Evolutionary conservation across 163 green algal species (phyloP).

Genomic region (Chloromonas sp.): DNA sequence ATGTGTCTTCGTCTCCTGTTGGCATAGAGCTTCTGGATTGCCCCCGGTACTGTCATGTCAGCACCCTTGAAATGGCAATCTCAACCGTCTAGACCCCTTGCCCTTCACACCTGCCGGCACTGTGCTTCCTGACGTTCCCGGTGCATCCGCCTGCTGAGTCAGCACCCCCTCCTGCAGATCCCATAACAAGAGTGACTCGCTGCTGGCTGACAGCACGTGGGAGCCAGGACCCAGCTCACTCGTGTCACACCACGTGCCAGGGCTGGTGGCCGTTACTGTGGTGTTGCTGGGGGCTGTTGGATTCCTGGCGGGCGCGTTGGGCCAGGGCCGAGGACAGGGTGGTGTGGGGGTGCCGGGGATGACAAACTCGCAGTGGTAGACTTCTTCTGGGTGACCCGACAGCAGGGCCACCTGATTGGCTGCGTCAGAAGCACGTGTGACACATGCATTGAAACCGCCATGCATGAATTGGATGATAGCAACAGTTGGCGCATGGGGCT

Average conservation of each 20-base stretch:
- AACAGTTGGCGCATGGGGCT: neutral
- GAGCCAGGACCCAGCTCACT: neutral
- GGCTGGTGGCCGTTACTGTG: neutral
- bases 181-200: constrained; percentile 45
- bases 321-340: neutral
- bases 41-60: too few species aligned
- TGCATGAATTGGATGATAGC: too few species aligned
- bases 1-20: too few species aligned
- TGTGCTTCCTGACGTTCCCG: constrained; percentile 26
- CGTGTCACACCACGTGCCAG: neutral
- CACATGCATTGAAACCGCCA: neutral
- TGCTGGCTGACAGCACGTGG: constrained; percentile 32
- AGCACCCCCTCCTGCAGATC: constrained; percentile 24
- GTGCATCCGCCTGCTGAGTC: constrained; percentile 32
- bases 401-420: constrained; percentile 15
- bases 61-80: too few species aligned
- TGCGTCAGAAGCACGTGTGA: neutral
- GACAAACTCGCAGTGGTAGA: constrained; percentile 42
- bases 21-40: too few species aligned
- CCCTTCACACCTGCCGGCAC: constrained; percentile 15
- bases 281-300: neutral
- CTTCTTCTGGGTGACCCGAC: constrained; percentile 44
- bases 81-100: neutral
- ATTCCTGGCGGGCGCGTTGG: neutral
- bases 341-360: constrained; percentile 1